phyloP scores from a whole-genome alignment of 768 basidiomycete species.

The Lactarius sp. region DNA sequence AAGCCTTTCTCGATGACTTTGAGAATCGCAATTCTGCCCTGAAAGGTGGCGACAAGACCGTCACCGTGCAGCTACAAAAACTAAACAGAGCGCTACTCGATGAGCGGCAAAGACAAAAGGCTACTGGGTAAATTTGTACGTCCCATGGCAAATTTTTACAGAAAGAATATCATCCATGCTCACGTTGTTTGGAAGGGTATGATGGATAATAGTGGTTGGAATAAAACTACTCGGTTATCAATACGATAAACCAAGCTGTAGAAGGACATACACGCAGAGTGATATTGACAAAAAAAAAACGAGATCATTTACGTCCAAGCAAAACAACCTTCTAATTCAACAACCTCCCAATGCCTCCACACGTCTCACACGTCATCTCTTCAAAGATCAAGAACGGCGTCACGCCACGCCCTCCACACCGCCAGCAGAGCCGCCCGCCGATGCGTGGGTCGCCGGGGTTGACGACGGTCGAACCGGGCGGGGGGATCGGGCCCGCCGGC shows the following conservation, averaged over 20 bases:
- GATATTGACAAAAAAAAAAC: neutral
- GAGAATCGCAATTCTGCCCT: slow-evolving; percentile 31
- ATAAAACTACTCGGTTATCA: neutral
- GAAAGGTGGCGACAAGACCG: slow-evolving; percentile 35
- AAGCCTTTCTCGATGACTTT: slow-evolving; percentile 33
- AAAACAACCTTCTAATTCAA: slow-evolving; percentile 2
- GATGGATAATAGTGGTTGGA: no score
- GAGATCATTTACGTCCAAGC: neutral
- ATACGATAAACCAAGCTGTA: neutral
- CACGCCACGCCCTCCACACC: slow-evolving; percentile 56
- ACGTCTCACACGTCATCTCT: slow-evolving; percentile 46
- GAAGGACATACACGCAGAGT: neutral
- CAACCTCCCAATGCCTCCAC: slow-evolving; percentile 58
- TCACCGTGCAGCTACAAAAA: slow-evolving; percentile 35
- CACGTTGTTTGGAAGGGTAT: no score
- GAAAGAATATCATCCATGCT: neutral
- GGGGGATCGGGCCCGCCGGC: slow-evolving; percentile 30
- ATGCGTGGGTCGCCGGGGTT: slow-evolving; percentile 63
- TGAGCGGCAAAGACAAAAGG: slow-evolving; percentile 25
- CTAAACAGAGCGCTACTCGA: slow-evolving; percentile 33
- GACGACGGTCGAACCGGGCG: slow-evolving; percentile 45
- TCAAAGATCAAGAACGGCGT: slow-evolving; percentile 53
- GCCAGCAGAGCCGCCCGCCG: slow-evolving; percentile 62
- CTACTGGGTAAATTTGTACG: slow-evolving; percentile 3
- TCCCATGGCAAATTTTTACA: neutral